Conservation (phyloP, 2,329 filamentous ascomycete genomes). For the Hymenoscyphus albidus region DNA sequence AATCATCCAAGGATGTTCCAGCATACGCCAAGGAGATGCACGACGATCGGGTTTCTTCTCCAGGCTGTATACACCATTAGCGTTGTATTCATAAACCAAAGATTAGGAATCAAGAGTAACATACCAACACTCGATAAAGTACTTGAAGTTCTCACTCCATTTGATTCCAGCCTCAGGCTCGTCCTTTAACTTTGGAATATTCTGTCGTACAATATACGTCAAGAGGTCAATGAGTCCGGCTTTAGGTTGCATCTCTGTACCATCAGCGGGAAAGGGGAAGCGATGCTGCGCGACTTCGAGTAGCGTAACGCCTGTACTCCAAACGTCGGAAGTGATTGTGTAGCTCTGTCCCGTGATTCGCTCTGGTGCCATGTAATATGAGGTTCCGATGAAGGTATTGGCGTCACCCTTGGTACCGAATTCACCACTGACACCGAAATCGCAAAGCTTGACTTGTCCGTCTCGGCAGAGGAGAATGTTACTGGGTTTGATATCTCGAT, state of each 20-base stretch:
- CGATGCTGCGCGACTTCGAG: slow-evolving; percentile 99
- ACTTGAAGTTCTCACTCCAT: slow-evolving; percentile 98
- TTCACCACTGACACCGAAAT: slow-evolving; percentile 96
- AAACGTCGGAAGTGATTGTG: slow-evolving; percentile 97
- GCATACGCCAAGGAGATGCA: slow-evolving; percentile 96
- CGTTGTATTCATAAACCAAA: neutral
- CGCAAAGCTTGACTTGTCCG: slow-evolving; percentile 94
- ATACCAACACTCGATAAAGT: slow-evolving; percentile 99
- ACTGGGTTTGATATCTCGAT: slow-evolving; percentile 96
- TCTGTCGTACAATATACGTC: slow-evolving; percentile 95
- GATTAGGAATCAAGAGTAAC: slow-evolving; percentile 39
- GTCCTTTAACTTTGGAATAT: slow-evolving; percentile 92
- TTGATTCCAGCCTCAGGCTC: slow-evolving; percentile 84
- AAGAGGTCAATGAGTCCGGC: slow-evolving; percentile 91
- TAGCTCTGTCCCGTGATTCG: slow-evolving; percentile 97
- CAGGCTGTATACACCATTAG: slow-evolving; percentile 53
- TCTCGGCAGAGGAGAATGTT: slow-evolving; percentile 92
- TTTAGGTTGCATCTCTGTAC: slow-evolving; percentile 89
- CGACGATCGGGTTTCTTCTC: slow-evolving; percentile 87
- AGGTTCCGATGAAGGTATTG: slow-evolving; percentile 98
- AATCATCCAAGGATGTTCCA: slow-evolving; percentile 97
- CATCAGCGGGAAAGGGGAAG: slow-evolving; percentile 96
- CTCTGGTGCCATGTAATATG: slow-evolving; percentile 99
- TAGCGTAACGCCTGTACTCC: slow-evolving; percentile 93
- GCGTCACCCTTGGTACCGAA: slow-evolving; percentile 98